Base-by-base conservation (phyloP, 176 grass and related monocot species). In the Avena insularis region DNA sequence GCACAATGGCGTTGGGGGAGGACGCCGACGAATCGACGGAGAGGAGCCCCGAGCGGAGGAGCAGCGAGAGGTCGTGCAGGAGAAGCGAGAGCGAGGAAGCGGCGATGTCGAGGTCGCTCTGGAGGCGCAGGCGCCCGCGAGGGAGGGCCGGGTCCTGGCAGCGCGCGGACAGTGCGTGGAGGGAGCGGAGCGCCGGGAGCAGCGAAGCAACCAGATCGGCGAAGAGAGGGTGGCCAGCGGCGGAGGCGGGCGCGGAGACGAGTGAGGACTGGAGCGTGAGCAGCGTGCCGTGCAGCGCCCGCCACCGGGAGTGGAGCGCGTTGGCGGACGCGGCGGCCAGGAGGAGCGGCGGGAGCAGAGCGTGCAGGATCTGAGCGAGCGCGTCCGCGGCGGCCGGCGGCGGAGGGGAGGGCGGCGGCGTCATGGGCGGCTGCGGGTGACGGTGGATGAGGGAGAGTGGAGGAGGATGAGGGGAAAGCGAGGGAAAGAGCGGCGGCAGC, bases 101-200 rank as follows among this genome's bases (percentile, higher is more conserved):
- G 2, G 84, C 87, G 43, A 97, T 89, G 88, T 97, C 92, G n/a
- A 97, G 84, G 87, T 97, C 92, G 81, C 90, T 92, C 86, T 97
- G 92, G 33, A 97, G 80, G 64, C 85, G 86, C 33, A 97, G 95
- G 43, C 91, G 91, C 0, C 92, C 92, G 27, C 61, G 53, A 0
- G 95, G 92, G 49, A 97, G 90, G 4, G 90, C 79, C 3, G 90
- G 86, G 78, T 97, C 90, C 50, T 89, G 88, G 84, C 90, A 94
- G 65, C 88, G 90, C 14, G 81, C 63, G 77, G 90, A 91, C 20
- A 97, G 90, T 8, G 78, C 80, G 59, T 74, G 84, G 45, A 97
- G 90, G 73, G 80, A 89, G 45, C 87, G 86, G 64, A 97, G 92
- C 13, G 66, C 68, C 33, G 90, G 79, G 33, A 92, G 71, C 9